Conservation (phyloP, 768 basidiomycete genomes). For the Boletus pseudopeckii region DNA sequence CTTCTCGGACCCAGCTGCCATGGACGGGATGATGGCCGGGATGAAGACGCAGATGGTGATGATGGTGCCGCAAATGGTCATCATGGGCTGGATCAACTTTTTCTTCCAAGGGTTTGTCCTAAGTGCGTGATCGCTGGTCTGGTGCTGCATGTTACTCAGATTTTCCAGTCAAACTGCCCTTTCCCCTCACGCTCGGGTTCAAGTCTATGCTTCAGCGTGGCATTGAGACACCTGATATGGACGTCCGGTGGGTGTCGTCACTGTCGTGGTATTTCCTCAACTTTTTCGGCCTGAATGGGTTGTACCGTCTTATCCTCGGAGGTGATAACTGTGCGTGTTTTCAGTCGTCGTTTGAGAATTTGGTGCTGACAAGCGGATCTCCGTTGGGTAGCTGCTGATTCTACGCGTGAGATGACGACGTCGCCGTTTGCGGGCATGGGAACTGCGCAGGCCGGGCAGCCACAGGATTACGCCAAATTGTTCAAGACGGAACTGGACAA, state of each 20-base stretch:
- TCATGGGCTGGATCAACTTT: slow-evolving; percentile 99
- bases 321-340: slow-evolving; percentile 73
- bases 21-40: slow-evolving; percentile 98
- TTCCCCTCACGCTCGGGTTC: slow-evolving; percentile 94
- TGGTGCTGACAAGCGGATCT: slow-evolving; percentile 14
- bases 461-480: slow-evolving; percentile 85
- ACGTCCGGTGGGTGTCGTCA: slow-evolving; percentile 98
- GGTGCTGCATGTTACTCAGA: background rate
- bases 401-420: slow-evolving; percentile 68
- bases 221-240: slow-evolving; percentile 93
- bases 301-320: slow-evolving; percentile 92
- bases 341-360: slow-evolving; percentile 4
- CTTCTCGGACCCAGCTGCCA: slow-evolving; percentile 81
- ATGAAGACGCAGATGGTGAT: slow-evolving; percentile 99
- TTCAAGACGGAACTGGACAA: slow-evolving; percentile 93
- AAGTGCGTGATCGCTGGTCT: slow-evolving; percentile 55
- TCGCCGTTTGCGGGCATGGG: slow-evolving; percentile 62
- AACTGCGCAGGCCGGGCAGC: slow-evolving; percentile 47
- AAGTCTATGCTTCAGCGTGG: slow-evolving; percentile 97
- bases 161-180: slow-evolving; percentile 83
- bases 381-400: slow-evolving; percentile 62
- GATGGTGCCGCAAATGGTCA: slow-evolving; percentile 98
- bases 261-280: slow-evolving; percentile 99
- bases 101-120: slow-evolving; percentile 99
- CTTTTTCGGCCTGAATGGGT: slow-evolving; percentile 94